phyloP scores from a whole-genome alignment of 306 rosid species.

The Glycine soja region DNA sequence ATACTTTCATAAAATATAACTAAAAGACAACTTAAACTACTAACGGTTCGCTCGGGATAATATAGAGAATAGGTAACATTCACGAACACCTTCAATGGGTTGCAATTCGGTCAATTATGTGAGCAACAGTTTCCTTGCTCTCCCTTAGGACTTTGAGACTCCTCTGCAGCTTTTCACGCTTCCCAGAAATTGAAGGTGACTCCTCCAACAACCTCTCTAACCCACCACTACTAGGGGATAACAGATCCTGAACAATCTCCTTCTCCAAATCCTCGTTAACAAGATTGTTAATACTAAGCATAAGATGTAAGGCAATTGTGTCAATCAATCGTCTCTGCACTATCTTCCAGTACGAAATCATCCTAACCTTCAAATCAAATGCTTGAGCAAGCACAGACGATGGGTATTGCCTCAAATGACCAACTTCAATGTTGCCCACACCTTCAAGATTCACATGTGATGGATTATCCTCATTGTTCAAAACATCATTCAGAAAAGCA shows the following conservation, averaged over 20 bases:
- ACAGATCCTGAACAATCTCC: slow-evolving; percentile 49
- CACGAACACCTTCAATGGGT: background rate
- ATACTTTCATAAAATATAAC: no score
- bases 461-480: rapidly evolving
- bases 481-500: slow-evolving; percentile 3
- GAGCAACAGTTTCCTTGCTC: slow-evolving; percentile 42
- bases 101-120: slow-evolving; percentile 53
- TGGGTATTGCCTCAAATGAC: slow-evolving; percentile 3
- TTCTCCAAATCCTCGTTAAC: slow-evolving; percentile 51
- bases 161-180: slow-evolving; percentile 48
- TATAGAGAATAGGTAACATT: no score
- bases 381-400: slow-evolving; percentile 46
- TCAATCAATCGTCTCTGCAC: slow-evolving; percentile 60
- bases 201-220: slow-evolving; percentile 64
- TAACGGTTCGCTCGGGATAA: background rate
- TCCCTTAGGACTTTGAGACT: slow-evolving; percentile 49
- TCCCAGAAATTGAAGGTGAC: slow-evolving; percentile 50
- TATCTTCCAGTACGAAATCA: slow-evolving; percentile 65
- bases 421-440: slow-evolving; percentile 50
- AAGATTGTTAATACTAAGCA: slow-evolving; percentile 43
- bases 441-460: slow-evolving; percentile 42
- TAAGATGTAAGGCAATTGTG: slow-evolving; percentile 53
- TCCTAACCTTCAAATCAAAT: slow-evolving; percentile 59
- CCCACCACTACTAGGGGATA: slow-evolving; percentile 43
- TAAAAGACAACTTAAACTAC: background rate